Percentiles rank a stretch among this genome's conserved stretches.
Evolutionary conservation across 768 basidiomycete genomes (phyloP).

Genomic region (Termitomyces heimii): DNA sequence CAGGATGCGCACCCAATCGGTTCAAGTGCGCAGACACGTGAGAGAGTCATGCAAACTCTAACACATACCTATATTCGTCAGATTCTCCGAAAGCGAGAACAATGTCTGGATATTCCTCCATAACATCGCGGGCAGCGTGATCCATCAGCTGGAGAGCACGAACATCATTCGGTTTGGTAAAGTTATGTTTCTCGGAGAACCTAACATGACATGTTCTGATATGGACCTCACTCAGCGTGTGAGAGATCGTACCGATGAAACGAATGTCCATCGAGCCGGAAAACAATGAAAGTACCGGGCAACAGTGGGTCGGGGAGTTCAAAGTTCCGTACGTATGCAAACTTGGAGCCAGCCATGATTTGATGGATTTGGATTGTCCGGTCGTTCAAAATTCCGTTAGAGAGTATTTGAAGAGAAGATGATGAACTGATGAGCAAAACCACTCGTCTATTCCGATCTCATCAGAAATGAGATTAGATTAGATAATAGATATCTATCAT

Average conservation of each 20-base stretch:
- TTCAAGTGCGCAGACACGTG: background rate
- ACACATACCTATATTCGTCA: conserved; percentile 85
- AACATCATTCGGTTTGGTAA: conserved; percentile 88
- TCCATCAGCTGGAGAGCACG: conserved; percentile 91
- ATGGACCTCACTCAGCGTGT: background rate
- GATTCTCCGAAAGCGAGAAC: conserved; percentile 92
- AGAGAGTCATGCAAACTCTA: background rate
- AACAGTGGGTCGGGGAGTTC: conserved; percentile 86
- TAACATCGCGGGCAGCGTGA: conserved; percentile 71
- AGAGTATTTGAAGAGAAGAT: background rate
- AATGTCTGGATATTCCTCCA: conserved; percentile 81
- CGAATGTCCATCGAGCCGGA: conserved; percentile 87
- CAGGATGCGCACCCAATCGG: background rate
- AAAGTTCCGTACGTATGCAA: conserved; percentile 83
- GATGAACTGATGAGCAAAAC: background rate
- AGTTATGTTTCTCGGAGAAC: conserved; percentile 79
- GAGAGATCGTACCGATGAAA: conserved; percentile 71
- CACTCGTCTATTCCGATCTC: background rate
- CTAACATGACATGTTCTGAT: conserved; percentile 29
- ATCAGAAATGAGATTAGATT: background rate
- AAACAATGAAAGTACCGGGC: conserved; percentile 77
- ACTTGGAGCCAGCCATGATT: conserved; percentile 98
- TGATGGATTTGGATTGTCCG: background rate
- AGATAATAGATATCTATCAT: background rate
- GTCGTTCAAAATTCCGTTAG: background rate